Evolutionary conservation across 78 protist genomes (phyloP).

Genomic region (Reticulomyxa filosa): DNA sequence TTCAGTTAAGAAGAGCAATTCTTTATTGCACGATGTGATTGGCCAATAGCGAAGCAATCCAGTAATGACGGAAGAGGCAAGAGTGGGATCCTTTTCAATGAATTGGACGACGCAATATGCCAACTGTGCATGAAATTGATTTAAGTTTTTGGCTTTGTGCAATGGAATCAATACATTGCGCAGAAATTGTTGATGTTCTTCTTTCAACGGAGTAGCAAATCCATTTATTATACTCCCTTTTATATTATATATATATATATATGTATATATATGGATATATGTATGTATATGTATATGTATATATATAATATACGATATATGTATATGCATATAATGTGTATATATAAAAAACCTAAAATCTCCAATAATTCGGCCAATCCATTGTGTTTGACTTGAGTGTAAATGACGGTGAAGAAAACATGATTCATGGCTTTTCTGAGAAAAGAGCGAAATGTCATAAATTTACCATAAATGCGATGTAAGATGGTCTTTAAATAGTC

Average conservation of each 20-base stretch:
- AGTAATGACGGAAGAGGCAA: conserved; percentile 14
- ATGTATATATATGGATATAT: no score
- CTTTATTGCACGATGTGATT: conserved; percentile 33
- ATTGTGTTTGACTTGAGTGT: conserved; percentile 58
- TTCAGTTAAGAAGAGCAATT: conserved; percentile 46
- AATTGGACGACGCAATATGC: conserved; percentile 65
- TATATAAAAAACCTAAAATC: no score
- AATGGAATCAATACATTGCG: conserved; percentile 47
- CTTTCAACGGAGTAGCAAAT: conserved; percentile 79
- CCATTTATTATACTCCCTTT: conserved; percentile 79
- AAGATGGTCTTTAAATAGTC: conserved; percentile 83
- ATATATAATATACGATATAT: no score
- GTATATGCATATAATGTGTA: no score
- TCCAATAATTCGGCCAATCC: conserved; percentile 70
- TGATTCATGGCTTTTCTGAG: conserved; percentile 42
- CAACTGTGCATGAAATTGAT: conserved; percentile 43
- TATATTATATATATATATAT: no score
- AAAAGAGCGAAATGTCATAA: conserved; percentile 26
- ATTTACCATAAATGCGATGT: conserved; percentile 68
- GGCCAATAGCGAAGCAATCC: conserved; percentile 46
- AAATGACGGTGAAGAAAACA: conserved; percentile 51
- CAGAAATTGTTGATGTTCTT: conserved; percentile 68
- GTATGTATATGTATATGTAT: no score
- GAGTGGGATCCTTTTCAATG: conserved; percentile 49
- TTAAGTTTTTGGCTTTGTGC: conserved; percentile 24